Evolutionary conservation across 2,329 filamentous ascomycete genomes (phyloP).

Genomic region (Plectosphaerella plurivora): DNA sequence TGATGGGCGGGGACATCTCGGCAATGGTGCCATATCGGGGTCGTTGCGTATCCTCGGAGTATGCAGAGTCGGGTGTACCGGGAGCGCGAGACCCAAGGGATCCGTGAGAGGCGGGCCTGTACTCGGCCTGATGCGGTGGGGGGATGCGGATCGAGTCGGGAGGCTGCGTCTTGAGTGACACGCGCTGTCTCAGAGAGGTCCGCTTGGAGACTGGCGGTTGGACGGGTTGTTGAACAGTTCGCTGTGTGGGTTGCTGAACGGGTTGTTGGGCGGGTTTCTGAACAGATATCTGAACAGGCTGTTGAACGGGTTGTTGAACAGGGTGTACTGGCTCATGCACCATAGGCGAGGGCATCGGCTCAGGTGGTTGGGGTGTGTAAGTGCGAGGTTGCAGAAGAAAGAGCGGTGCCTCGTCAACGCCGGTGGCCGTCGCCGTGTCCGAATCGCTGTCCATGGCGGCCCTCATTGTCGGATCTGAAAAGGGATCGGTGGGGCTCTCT

Average conservation of each 20-base stretch:
- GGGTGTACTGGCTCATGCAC: constrained; percentile 20
- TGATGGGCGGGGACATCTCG: constrained; percentile 30
- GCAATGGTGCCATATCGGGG: constrained; percentile 15
- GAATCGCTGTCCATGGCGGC: neutral
- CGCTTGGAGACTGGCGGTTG: constrained; percentile 22
- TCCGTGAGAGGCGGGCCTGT: constrained; percentile 24
- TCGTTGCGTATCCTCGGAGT: constrained; percentile 39
- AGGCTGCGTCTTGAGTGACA: constrained; percentile 47
- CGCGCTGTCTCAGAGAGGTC: constrained; percentile 47
- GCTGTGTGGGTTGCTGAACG: constrained; percentile 4
- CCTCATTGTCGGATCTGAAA: neutral
- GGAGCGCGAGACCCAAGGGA: constrained; percentile 16
- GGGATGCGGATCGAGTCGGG: constrained; percentile 53
- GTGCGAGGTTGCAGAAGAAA: constrained; percentile 54
- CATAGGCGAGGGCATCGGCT: constrained; percentile 43
- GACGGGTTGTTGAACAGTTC: constrained; percentile 1
- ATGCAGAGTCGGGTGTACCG: constrained; percentile 40
- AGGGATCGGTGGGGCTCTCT: neutral
- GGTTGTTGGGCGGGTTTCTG: constrained; percentile 5
- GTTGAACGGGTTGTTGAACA: constrained; percentile 3
- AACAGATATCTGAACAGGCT: constrained; percentile 5
- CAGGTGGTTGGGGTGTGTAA: constrained; percentile 48
- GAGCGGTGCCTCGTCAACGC: constrained; percentile 32
- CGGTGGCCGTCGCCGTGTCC: constrained; percentile 1
- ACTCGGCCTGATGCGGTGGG: constrained; percentile 28